Base-by-base conservation (phyloP, 352 stramenopile species). In the Pilasporangium apinafurcum region DNA sequence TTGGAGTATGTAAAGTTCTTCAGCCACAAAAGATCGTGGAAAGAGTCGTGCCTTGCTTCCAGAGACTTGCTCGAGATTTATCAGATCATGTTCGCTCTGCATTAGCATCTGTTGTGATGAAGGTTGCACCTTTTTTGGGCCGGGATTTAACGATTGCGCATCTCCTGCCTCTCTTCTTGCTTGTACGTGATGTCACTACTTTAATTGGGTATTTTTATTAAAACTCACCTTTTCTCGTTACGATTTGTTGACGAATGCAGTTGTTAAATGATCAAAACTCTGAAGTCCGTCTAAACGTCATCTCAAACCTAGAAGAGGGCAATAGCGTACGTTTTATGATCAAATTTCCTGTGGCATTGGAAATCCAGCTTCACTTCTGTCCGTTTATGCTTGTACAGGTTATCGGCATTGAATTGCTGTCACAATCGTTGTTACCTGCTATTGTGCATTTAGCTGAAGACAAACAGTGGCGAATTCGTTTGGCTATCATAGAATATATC, bases 401-500 rank as follows among this genome's bases (percentile, higher is more conserved):
- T 8, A 97, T 99, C 49, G 97, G 96, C 24, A 95, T 98, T 38
- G 95, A 99, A 56, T 64, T 98, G 27, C 60, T 99, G 25, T 95
- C 84, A 14, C 87, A 98, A 51, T 98, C 88, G n/a, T 67, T 99
- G 10, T 55, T 99, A 8, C 96, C 96, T 33, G 95, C 96, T 34
- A 98, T 99, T 68, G 70, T 98, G 6, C 94, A 98, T 57, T 74
- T 99, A 34, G 93, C 95, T 17, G 90, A 99, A 76, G 96, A 99
- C 73, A 77, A 83, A n/a, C 97, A 99, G 65, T 99, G 97, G 97
- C 81, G 96, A 50, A 97, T 99, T 53, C 87, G 97, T 29, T 68
- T 98, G 12, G 95, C 95, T 16, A 98, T 99, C 59, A 99, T 99
- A 68, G 83, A 98, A 61, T 96, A 98, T 66, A 98, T 98, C 47